phyloP scores from a whole-genome alignment of 2,329 filamentous ascomycete species.

The Nectriaceae sp. region DNA sequence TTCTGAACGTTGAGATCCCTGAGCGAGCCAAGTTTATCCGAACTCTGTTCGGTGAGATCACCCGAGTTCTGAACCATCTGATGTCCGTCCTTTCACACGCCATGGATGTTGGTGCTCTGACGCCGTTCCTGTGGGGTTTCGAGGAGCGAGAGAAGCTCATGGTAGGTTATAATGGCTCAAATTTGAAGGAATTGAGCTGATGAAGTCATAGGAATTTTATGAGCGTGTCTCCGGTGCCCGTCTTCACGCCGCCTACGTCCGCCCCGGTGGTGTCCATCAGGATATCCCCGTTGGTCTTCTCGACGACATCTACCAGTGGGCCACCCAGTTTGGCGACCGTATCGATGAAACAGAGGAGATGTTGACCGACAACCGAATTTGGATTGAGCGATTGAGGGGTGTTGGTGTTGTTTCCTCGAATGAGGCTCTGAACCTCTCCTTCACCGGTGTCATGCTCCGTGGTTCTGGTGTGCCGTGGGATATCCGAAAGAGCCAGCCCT shows the following conservation, averaged over 20 bases:
- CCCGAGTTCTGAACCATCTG: conserved; percentile 90
- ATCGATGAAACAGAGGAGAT: conserved; percentile 99
- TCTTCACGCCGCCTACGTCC: conserved; percentile 95
- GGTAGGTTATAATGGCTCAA: conserved; percentile 57
- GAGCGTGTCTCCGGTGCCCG: conserved; percentile 98
- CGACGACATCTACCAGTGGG: conserved; percentile 99
- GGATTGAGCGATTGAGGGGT: conserved; percentile 90
- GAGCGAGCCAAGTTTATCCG: conserved; percentile 96
- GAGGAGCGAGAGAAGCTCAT: conserved; percentile 99
- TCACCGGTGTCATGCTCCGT: conserved; percentile 96
- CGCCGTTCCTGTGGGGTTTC: conserved; percentile 98
- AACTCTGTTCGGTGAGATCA: conserved; percentile 94
- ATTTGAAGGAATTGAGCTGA: conserved; percentile 8
- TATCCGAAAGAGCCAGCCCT: conserved; percentile 93
- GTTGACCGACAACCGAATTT: conserved; percentile 98
- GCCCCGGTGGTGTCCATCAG: conserved; percentile 93
- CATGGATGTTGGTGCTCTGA: conserved; percentile 98
- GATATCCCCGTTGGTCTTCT: conserved; percentile 92
- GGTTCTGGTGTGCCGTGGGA: conserved; percentile 97
- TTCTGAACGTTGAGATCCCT: conserved; percentile 94
- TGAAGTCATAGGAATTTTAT: conserved; percentile 82
- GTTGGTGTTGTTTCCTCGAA: conserved; percentile 88
- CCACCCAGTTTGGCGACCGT: conserved; percentile 96
- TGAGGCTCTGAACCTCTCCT: conserved; percentile 96
- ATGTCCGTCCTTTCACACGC: conserved; percentile 98